phyloP scores from a whole-genome alignment of 176 grass and related monocot species.

The Oryza meridionalis region DNA sequence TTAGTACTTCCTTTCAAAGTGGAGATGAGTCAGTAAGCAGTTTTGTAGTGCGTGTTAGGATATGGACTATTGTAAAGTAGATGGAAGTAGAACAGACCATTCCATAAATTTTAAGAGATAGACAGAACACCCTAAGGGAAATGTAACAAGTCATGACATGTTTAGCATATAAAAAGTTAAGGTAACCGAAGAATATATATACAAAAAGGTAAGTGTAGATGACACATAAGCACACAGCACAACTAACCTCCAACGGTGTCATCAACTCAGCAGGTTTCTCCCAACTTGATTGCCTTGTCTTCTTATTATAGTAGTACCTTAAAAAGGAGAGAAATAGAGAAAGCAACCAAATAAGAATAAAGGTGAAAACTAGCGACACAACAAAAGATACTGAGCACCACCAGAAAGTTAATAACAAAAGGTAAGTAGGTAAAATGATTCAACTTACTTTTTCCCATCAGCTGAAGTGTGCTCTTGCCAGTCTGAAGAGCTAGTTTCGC shows the following conservation, averaged over 20 bases:
- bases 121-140: neutral
- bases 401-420: conserved; percentile 26
- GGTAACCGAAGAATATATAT: neutral
- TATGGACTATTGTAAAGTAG: neutral
- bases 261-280: conserved; percentile 88
- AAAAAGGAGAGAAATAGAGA: neutral
- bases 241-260: conserved; percentile 82
- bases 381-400: neutral
- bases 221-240: conserved; percentile 32
- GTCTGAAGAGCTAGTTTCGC: conserved; percentile 66
- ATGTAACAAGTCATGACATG: neutral
- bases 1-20: neutral
- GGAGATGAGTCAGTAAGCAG: neutral
- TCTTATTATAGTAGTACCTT: conserved; percentile 99
- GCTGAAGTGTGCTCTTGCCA: conserved; percentile 89
- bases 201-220: conserved; percentile 18
- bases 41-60: neutral
- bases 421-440: conserved; percentile 17
- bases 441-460: conserved; percentile 85
- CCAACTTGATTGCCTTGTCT: conserved; percentile 90
- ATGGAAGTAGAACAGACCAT: neutral
- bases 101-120: neutral
- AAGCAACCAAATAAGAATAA: conserved; percentile 8
- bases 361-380: conserved; percentile 21
- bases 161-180: neutral